These are phyloP conservation scores for Sugiyamaella boreocaroliniensis DNA, from an alignment of 805 yeast genomes.

Conservation along the genomic window DNA sequence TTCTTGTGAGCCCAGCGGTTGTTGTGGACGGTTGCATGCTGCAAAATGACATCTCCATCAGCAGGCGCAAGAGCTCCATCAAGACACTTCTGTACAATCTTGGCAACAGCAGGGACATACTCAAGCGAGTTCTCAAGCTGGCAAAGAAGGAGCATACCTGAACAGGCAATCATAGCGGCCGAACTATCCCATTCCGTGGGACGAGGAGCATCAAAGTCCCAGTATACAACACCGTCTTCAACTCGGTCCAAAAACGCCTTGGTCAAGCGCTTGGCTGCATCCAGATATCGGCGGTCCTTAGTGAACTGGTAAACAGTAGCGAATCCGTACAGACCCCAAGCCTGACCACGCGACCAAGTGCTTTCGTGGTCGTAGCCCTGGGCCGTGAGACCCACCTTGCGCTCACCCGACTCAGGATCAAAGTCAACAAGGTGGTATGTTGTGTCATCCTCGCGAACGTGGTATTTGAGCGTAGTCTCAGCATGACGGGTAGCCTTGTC, in stretches of 20 bases:
- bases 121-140: constrained; percentile 14
- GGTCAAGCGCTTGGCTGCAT: constrained; percentile 21
- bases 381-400: constrained; percentile 22
- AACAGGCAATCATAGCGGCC: constrained; percentile 27
- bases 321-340: constrained; percentile 29
- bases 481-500: constrained; percentile 29
- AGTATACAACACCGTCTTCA: constrained; percentile 25
- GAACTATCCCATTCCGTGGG: constrained; percentile 24
- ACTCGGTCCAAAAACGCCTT: constrained; percentile 22
- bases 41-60: constrained; percentile 23
- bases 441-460: constrained; percentile 25
- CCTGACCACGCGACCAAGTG: constrained; percentile 29
- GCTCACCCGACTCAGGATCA: constrained; percentile 21
- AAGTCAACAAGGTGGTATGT: constrained; percentile 26
- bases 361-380: constrained; percentile 28
- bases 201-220: constrained; percentile 31
- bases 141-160: constrained; percentile 25
- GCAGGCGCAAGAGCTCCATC: constrained; percentile 18
- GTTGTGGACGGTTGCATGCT: constrained; percentile 24
- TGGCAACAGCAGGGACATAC: constrained; percentile 15
- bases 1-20: constrained; percentile 19
- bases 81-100: constrained; percentile 11
- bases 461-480: constrained; percentile 25
- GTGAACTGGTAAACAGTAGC: constrained; percentile 25
- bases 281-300: constrained; percentile 21